Percentiles rank a stretch among this genome's conserved stretches.
phyloP scores from a whole-genome alignment of 1,284 basidiomycete genomes.

The Tylopilus sp. region DNA sequence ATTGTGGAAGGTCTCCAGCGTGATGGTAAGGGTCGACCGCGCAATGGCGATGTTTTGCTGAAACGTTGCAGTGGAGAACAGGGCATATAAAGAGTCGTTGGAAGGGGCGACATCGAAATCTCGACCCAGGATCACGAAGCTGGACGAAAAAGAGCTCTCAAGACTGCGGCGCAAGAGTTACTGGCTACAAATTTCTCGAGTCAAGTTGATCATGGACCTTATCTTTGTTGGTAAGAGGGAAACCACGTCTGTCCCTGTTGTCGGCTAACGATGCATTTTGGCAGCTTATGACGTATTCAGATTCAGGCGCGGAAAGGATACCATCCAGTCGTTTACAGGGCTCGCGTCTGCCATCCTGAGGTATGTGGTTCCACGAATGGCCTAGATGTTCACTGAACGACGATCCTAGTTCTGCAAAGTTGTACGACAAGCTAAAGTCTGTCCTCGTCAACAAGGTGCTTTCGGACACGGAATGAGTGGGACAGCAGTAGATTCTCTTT shows the following conservation, averaged over 20 bases:
- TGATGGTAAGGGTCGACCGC: conserved; percentile 43
- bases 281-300: conserved; percentile 54
- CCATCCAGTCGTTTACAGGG: conserved; percentile 63
- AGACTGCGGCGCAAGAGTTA: conserved; percentile 64
- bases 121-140: conserved; percentile 51
- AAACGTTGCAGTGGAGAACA: conserved; percentile 53
- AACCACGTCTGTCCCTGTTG: not conserved
- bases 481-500: too few species aligned
- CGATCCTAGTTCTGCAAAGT: conserved; percentile 53
- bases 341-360: conserved; percentile 65
- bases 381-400: conserved; percentile 7
- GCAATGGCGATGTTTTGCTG: not conserved
- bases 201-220: conserved; percentile 73
- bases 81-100: conserved; percentile 69
- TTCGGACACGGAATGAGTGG: conserved; percentile 21
- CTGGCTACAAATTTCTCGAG: conserved; percentile 65
- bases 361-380: conserved; percentile 38
- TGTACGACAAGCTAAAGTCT: conserved; percentile 64
- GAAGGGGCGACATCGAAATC: conserved; percentile 65
- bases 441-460: conserved; percentile 47
- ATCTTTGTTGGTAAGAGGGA: conserved; percentile 72
- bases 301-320: conserved; percentile 53
- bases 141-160: conserved; percentile 66
- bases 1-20: conserved; percentile 59
- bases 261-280: conserved; percentile 17